Percentiles rank a stretch among this genome's conserved stretches.
These are phyloP conservation scores for Aphanocladium album DNA, from an alignment of 2,329 filamentous ascomycete genomes.

Conservation along the genomic window DNA sequence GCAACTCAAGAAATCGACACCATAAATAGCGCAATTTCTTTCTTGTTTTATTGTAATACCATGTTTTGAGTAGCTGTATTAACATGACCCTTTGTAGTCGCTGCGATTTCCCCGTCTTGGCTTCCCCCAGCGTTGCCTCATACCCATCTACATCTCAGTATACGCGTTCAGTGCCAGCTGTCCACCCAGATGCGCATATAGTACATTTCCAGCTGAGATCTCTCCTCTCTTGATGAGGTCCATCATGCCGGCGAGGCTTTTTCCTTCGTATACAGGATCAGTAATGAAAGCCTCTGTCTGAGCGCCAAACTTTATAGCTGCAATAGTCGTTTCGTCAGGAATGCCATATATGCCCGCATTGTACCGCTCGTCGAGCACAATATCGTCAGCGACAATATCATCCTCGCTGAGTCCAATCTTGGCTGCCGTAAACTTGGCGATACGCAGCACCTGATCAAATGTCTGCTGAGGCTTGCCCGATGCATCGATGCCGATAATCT, in stretches of 20 bases:
- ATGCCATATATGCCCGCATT: constrained; percentile 65
- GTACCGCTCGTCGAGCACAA: constrained; percentile 56
- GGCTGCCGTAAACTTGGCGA: constrained; percentile 57
- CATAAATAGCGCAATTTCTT: no score
- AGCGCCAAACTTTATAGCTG: constrained; percentile 64
- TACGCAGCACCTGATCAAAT: constrained; percentile 59
- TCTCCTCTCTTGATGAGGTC: constrained; percentile 60
- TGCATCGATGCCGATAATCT: constrained; percentile 61
- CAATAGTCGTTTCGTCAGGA: constrained; percentile 59
- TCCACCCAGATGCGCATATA: constrained; percentile 68
- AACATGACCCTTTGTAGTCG: no score
- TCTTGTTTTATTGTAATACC: no score
- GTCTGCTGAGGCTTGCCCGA: constrained; percentile 47
- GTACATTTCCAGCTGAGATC: constrained; percentile 58
- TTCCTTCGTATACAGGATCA: constrained; percentile 72
- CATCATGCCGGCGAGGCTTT: constrained; percentile 68
- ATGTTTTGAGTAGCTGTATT: no score
- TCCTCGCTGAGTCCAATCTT: constrained; percentile 57
- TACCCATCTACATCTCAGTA: constrained; percentile 24
- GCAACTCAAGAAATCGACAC: background rate
- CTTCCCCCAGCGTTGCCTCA: background rate
- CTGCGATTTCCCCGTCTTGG: background rate
- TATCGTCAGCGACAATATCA: constrained; percentile 57
- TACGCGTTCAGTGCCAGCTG: constrained; percentile 68
- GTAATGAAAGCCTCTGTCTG: constrained; percentile 67